Evolutionary conservation across 805 yeast species (phyloP).

Genomic region (Candida lessepsii): DNA sequence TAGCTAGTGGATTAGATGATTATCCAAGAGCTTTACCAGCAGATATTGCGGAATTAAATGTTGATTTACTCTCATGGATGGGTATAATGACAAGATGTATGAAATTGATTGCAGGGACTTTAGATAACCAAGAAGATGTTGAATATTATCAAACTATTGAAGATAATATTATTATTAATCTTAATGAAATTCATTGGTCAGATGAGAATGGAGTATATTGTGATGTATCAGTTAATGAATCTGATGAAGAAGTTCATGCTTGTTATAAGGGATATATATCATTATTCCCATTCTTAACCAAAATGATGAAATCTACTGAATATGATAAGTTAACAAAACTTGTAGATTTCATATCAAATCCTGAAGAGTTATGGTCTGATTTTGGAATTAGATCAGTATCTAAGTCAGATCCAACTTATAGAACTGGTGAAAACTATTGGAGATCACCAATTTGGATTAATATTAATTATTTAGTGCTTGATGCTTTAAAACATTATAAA

Average conservation of each 20-base stretch:
- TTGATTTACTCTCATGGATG: conserved; percentile 89
- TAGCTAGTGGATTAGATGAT: conserved; percentile 94
- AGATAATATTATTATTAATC: conserved; percentile 55
- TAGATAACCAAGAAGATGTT: conserved; percentile 61
- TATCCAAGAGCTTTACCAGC: conserved; percentile 84
- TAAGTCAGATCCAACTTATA: conserved; percentile 59
- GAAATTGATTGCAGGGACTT: conserved; percentile 63
- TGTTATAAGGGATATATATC: conserved; percentile 91
- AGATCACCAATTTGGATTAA: conserved; percentile 92
- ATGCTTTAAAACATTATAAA: conserved; percentile 60
- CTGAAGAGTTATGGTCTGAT: conserved; percentile 70
- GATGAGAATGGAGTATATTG: conserved; percentile 66
- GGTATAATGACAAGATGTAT: conserved; percentile 88
- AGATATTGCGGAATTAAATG: conserved; percentile 85
- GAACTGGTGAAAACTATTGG: conserved; percentile 91
- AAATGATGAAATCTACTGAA: conserved; percentile 51
- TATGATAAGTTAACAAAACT: conserved; percentile 48
- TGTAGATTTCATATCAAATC: conserved; percentile 61
- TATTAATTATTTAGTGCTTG: conserved; percentile 80
- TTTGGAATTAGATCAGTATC: conserved; percentile 84
- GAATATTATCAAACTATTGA: conserved; percentile 53
- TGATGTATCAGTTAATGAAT: conserved; percentile 75
- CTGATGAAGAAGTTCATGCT: conserved; percentile 62
- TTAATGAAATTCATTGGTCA: conserved; percentile 81
- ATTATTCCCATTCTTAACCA: conserved; percentile 78